phyloP scores from a whole-genome alignment of 2,329 filamentous ascomycete species.

The Colletotrichum sp. region DNA sequence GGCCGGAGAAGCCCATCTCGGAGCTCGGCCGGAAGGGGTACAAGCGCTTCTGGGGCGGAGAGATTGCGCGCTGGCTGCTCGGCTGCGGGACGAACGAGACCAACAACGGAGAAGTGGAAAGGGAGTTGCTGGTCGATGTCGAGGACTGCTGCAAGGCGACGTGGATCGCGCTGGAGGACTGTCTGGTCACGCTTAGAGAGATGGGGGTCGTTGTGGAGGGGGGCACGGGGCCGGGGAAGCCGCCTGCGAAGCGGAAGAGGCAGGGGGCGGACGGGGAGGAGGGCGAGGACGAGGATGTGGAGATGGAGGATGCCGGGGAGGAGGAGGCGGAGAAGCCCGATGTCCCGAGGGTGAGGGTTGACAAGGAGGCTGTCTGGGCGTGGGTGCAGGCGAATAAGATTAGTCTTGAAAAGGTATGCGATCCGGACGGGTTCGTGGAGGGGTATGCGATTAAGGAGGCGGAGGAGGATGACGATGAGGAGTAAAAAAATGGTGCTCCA shows the following conservation, averaged over 20 bases:
- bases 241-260: constrained; percentile 10
- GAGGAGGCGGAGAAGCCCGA: constrained; percentile 27
- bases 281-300: constrained; percentile 25
- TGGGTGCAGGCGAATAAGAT: constrained; percentile 72
- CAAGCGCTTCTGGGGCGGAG: constrained; percentile 82
- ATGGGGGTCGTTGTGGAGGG: constrained; percentile 76
- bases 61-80: constrained; percentile 76
- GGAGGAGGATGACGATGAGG: constrained; percentile 36
- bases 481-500: background rate
- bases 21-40: constrained; percentile 86
- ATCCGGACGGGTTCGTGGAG: constrained; percentile 76
- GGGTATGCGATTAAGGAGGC: constrained; percentile 62
- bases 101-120: background rate
- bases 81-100: constrained; percentile 17
- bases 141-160: constrained; percentile 77
- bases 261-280: constrained; percentile 16
- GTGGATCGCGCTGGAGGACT: constrained; percentile 86
- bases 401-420: constrained; percentile 69
- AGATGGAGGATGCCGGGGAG: constrained; percentile 22
- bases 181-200: constrained; percentile 75
- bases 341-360: constrained; percentile 54
- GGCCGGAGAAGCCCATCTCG: constrained; percentile 92
- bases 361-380: constrained; percentile 62
- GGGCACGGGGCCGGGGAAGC: constrained; percentile 49
- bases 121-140: constrained; percentile 61